Conservation (phyloP, 2,329 filamentous ascomycete genomes). For the Penicillium sumatraense region DNA sequence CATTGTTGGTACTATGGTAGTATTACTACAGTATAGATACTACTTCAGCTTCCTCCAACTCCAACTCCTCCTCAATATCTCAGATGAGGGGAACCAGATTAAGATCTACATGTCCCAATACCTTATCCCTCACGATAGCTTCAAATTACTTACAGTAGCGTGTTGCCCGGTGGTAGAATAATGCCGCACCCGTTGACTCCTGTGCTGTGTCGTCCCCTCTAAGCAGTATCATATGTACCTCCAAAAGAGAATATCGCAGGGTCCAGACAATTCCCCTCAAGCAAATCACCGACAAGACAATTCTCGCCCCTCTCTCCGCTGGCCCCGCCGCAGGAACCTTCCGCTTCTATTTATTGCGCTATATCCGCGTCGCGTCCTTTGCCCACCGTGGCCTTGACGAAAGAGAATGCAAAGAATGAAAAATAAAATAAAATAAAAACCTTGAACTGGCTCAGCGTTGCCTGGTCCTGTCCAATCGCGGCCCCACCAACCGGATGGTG, state of each 20-base stretch:
- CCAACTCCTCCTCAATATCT: no score
- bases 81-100: neutral
- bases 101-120: neutral
- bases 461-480: slow-evolving; percentile 17
- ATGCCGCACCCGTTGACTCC: neutral
- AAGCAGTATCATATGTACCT: neutral
- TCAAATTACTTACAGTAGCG: neutral
- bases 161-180: neutral
- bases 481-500: slow-evolving; percentile 6
- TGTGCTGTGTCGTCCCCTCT: no score
- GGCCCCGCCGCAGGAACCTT: slow-evolving; percentile 24
- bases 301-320: slow-evolving; percentile 14
- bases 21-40: no score
- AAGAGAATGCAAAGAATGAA: no score
- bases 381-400: neutral
- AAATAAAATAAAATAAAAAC: neutral
- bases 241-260: neutral
- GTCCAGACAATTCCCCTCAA: neutral
- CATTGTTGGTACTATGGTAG: no score
- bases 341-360: slow-evolving; percentile 24
- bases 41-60: no score
- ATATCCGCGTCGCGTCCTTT: slow-evolving; percentile 4
- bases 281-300: slow-evolving; percentile 16
- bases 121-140: neutral
- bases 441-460: neutral